Evolutionary conservation across 1,284 basidiomycete species (phyloP), one percentile per base, ranked within the genome.

Genomic region (Hymenochaete sp.): DNA sequence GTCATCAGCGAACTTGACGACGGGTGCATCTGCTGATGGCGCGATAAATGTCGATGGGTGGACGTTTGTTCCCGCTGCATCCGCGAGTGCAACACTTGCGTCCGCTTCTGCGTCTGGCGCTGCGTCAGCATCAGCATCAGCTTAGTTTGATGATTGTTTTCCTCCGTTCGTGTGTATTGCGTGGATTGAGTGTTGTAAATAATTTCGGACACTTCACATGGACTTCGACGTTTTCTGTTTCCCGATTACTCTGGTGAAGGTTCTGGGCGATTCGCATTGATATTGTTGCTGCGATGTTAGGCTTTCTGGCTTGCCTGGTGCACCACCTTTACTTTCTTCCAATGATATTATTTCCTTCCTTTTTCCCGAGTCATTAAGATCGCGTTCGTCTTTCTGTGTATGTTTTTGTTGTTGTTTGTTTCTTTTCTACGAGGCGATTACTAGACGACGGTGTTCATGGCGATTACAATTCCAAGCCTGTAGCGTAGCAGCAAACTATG

Each of bases 21-120:
- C 58, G 38, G 74, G 73, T 47, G 52, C 56, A 26, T 60, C 65
- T 22, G 44, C 63, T 9, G 66, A 71, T 49, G 71, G 71, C 27
- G 55, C 58, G 16, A 51, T 59, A 38, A 52, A 44, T 38, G 58
- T 62, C 24, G 46, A 58, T 42, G 65, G 65, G 32, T 62, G 59
- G 60, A 41, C 50, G 38, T 51, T 47, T 25, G 44, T 51, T 31
- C 44, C 44, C 19, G 25, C 25, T 18, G 2, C 16, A 24, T 4
- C 11, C 18, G 31, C 35, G 7, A 13, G 26, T 33, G 1, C 6
- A 24, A 25, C 45, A 9, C 25, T 33, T 9, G 28, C 32, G 22
- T 14, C 37, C 4, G 6, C 37, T 4, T 13, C 37, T 6, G 6
- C 37, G 18, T 7, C 37, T 6, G 6, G 18, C 4, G 16, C 37